Conservation (phyloP, 257 asterid genomes). For the Solanum infundibuliforme region DNA sequence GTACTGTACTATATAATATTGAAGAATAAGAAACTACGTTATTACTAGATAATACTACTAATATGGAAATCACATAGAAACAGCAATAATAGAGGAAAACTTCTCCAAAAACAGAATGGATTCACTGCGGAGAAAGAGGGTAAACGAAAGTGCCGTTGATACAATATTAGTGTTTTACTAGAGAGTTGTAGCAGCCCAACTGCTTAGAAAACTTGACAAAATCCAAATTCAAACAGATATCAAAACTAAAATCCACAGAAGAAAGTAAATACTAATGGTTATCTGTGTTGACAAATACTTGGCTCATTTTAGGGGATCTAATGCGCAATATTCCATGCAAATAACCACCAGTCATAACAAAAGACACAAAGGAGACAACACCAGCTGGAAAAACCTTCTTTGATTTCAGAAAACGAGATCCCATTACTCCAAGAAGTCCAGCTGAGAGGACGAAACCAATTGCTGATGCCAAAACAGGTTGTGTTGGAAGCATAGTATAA, state of each 20-base stretch:
- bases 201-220: neutral
- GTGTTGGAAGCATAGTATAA: slow-evolving; percentile 52
- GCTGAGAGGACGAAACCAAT: slow-evolving; percentile 61
- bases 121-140: neutral
- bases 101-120: neutral
- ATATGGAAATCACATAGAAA: neutral
- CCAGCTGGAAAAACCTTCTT: slow-evolving; percentile 92
- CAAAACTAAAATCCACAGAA: neutral
- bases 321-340: slow-evolving; percentile 72
- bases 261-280: neutral
- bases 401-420: slow-evolving; percentile 65
- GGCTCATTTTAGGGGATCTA: slow-evolving; percentile 3
- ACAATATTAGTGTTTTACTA: neutral
- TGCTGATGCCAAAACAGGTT: slow-evolving; percentile 65
- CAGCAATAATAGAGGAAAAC: neutral
- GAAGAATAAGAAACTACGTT: neutral
- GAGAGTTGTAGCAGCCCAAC: neutral
- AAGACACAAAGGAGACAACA: slow-evolving; percentile 54
- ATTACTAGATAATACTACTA: neutral
- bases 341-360: slow-evolving; percentile 82
- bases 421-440: slow-evolving; percentile 73
- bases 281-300: neutral
- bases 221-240: neutral
- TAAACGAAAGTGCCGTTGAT: neutral
- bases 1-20: no score